Evolutionary conservation across 495 filamentous ascomycete species (phyloP), one percentile per base, ranked within the genome.

Genomic region (Xylaria grammica): DNA sequence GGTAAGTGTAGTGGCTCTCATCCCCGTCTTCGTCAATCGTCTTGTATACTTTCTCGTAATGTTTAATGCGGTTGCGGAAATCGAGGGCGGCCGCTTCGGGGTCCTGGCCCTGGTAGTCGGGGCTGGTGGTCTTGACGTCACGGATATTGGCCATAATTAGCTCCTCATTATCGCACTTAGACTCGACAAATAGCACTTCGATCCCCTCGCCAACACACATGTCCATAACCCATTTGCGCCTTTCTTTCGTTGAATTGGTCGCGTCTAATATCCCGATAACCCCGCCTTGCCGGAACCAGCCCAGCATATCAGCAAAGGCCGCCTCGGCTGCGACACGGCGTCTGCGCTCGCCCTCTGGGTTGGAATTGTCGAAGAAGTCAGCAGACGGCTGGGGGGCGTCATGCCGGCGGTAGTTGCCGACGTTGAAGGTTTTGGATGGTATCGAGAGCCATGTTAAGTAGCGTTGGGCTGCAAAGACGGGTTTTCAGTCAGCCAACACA

Each of bases 361-460:
- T 99, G 65, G 84, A 81, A 32, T 85, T 91, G 70, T 96, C 94
- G 76, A 99, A 99, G 84, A 99, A 99, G 69, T 91, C 89, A 20
- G 95, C 95, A 0, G 85, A 82, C 2, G 95, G 95, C 60, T 92
- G 90, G 6, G 95, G 93, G 2, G 92, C 95, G 66, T 90, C 88
- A 65, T 87, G 81, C 65, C 95, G 91, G 56, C 95, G 92, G 71
- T 99, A 99, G 68, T 88, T 90, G 69, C 95, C 95, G 52, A 99
- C 95, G 65, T 99, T 99, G 88, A 99, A 99, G 67, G 91, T 91
- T 69, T 90, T 89, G 51, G 95, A 93, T 30, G 88, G 87, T 71
- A 99, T 93, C 22, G 93, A 96, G 45, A 98, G 90, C 95, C 95
- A 99, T 71, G 87, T 90, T 22, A 99, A 88, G 77, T 99, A 99